phyloP scores from a whole-genome alignment of 2,329 filamentous ascomycete species.

The Colletotrichum brevisporum region DNA sequence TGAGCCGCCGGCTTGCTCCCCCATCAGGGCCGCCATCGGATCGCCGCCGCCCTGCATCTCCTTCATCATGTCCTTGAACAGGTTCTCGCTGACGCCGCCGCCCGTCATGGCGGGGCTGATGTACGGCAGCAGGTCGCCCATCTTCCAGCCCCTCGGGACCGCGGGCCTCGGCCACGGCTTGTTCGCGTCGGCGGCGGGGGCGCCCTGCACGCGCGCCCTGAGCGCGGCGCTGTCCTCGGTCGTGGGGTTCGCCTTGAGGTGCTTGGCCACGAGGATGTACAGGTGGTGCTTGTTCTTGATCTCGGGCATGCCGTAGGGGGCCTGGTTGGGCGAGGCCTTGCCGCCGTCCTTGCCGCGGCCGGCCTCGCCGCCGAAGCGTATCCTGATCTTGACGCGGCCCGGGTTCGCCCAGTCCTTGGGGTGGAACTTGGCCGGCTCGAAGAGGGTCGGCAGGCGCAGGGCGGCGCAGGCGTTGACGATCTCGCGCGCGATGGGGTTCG shows the following conservation, averaged over 20 bases:
- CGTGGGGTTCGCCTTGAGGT: conserved; percentile 84
- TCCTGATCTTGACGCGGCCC: conserved; percentile 81
- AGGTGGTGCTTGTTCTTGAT: conserved; percentile 89
- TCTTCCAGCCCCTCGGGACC: conserved; percentile 91
- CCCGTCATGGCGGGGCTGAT: conserved; percentile 92
- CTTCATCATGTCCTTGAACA: conserved; percentile 97
- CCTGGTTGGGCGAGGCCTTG: conserved; percentile 47
- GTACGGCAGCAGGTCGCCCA: conserved; percentile 85
- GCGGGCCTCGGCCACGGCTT: conserved; percentile 80
- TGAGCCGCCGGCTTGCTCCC: conserved; percentile 49
- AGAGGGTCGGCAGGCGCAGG: conserved; percentile 79
- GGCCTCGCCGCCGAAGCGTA: conserved; percentile 38
- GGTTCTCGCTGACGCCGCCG: conserved; percentile 93
- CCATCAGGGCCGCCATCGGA: conserved; percentile 61
- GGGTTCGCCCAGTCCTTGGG: conserved; percentile 99
- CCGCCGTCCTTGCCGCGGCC: conserved; percentile 67
- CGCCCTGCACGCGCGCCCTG: conserved; percentile 79
- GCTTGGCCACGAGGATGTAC: conserved; percentile 82
- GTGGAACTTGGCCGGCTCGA: conserved; percentile 93
- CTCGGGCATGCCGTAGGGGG: conserved; percentile 55
- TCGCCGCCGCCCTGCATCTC: conserved; percentile 78
- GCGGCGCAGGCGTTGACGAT: conserved; percentile 87
- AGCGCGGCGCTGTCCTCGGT: conserved; percentile 77
- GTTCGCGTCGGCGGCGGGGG: conserved; percentile 74
- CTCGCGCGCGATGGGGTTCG: conserved; percentile 88